phyloP scores from a whole-genome alignment of 345 rosid species.

The Streptanthus diversifolius region DNA sequence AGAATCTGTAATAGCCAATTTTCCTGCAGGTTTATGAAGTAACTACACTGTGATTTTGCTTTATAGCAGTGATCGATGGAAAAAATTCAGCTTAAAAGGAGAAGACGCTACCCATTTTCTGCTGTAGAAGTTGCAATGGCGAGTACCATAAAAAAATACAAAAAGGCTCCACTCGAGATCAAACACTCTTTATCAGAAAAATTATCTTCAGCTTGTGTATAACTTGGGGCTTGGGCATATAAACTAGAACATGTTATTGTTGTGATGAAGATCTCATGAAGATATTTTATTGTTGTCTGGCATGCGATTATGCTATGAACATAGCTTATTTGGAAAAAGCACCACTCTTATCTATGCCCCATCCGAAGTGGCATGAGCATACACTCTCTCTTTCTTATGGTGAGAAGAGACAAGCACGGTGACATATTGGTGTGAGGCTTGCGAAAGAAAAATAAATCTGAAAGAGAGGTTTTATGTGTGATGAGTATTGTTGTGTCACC shows the following conservation, averaged over 20 bases:
- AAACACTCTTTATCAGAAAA: not conserved
- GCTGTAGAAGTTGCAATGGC: not conserved
- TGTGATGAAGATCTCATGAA: not conserved
- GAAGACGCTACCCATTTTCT: too few relatives aligned
- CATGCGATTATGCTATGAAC: not conserved
- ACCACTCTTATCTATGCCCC: too few relatives aligned
- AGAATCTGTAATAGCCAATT: too few relatives aligned
- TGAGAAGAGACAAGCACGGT: not conserved
- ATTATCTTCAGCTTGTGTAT: not conserved
- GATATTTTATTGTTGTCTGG: not conserved
- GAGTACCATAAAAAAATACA: not conserved
- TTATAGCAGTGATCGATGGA: too few relatives aligned
- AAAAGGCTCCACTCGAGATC: not conserved
- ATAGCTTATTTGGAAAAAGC: not conserved
- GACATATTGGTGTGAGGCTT: not conserved
- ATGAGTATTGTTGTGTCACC: too few relatives aligned
- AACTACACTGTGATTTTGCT: too few relatives aligned
- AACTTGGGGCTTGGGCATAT: fast-evolving
- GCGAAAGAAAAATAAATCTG: not conserved
- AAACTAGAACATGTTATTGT: not conserved
- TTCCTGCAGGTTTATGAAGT: too few relatives aligned
- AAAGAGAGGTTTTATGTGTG: too few relatives aligned
- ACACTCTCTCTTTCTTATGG: not conserved
- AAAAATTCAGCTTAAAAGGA: too few relatives aligned
- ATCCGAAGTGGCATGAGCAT: not conserved